phyloP scores from a whole-genome alignment of 208 protist species.

The Vickermania spadyakhi region DNA sequence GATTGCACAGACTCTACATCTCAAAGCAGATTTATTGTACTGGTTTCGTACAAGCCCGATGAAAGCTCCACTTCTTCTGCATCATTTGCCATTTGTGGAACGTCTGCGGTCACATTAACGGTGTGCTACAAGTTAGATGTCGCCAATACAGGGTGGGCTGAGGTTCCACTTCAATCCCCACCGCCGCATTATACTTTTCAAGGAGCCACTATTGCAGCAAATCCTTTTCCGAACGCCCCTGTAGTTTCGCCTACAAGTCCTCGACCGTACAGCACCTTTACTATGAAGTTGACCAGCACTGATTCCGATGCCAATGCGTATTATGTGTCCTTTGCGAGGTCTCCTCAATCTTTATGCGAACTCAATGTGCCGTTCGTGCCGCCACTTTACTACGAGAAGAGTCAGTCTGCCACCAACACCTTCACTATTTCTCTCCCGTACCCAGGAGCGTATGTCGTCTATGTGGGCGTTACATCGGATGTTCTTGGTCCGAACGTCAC shows the following conservation, averaged over 20 bases:
- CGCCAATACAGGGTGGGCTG: slow-evolving; percentile 37
- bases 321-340: slow-evolving; percentile 46
- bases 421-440: slow-evolving; percentile 43
- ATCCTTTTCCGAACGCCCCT: slow-evolving; percentile 10
- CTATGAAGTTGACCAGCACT: slow-evolving; percentile 40
- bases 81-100: slow-evolving; percentile 53
- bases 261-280: slow-evolving; percentile 68
- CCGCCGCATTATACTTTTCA: slow-evolving; percentile 19
- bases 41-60: slow-evolving; percentile 16
- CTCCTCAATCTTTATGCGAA: slow-evolving; percentile 30
- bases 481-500: slow-evolving; percentile 41
- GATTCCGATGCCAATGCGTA: slow-evolving; percentile 17
- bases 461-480: slow-evolving; percentile 29
- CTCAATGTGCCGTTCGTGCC: slow-evolving; percentile 31
- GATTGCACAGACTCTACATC: slow-evolving; percentile 36
- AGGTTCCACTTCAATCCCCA: slow-evolving; percentile 50
- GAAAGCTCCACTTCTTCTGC: slow-evolving; percentile 30
- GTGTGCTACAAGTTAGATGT: slow-evolving; percentile 62
- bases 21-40: slow-evolving; percentile 26
- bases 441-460: slow-evolving; percentile 49
- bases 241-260: slow-evolving; percentile 16
- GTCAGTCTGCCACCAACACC: slow-evolving; percentile 12
- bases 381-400: slow-evolving; percentile 34
- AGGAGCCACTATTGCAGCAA: slow-evolving; percentile 45
- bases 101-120: slow-evolving; percentile 28